These are phyloP conservation scores for Antitrichia curtipendula DNA, from an alignment of 225 moss, liverwort and hornwort species.

Conservation along the genomic window DNA sequence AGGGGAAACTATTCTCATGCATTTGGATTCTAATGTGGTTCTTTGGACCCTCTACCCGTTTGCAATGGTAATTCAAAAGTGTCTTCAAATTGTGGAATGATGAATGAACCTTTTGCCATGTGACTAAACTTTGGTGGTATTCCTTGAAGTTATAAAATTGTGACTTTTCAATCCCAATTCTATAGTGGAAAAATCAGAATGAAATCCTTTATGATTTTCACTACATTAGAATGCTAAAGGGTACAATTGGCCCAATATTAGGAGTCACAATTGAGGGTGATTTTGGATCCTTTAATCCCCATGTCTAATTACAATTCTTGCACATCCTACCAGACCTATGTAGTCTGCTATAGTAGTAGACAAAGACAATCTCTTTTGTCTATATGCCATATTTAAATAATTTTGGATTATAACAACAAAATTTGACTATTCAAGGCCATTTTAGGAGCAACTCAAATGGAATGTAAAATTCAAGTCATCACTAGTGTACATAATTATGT, in stretches of 20 bases:
- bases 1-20: fast-evolving
- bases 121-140: neutral
- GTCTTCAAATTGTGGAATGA: neutral
- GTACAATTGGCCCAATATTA: too few species aligned
- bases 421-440: too few species aligned
- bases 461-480: too few species aligned
- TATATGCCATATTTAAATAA: neutral
- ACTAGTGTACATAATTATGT: too few species aligned
- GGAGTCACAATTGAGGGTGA: too few species aligned
- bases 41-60: neutral
- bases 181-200: neutral
- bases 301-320: too few species aligned
- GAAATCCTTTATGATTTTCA: neutral
- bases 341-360: too few species aligned
- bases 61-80: neutral
- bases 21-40: neutral
- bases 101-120: neutral
- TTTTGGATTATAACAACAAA: too few species aligned
- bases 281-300: too few species aligned
- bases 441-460: too few species aligned
- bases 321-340: too few species aligned
- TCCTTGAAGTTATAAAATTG: neutral
- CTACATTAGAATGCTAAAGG: neutral
- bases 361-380: neutral
- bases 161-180: neutral